A percentile compares a stretch with the other conserved stretches of the same genome.
phyloP scores from a whole-genome alignment of 2,329 filamentous ascomycete genomes.

The Monilinia vaccinii-corymbosi region DNA sequence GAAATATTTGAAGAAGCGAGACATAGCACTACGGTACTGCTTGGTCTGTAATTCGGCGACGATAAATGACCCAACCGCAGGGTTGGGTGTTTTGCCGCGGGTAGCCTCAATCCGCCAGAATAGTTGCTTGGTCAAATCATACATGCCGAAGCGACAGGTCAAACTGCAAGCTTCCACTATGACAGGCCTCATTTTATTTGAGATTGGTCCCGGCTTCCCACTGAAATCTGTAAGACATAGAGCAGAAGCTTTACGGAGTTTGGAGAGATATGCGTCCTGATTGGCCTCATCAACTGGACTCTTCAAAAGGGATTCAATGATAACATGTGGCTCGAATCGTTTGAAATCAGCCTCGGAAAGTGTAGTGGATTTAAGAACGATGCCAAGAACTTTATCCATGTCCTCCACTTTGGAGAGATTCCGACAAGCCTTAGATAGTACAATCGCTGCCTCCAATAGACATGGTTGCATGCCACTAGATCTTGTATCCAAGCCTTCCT shows the following conservation, averaged over 20 bases:
- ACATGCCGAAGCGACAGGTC: conserved; percentile 16
- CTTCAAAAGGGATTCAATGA: conserved; percentile 16
- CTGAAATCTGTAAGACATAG: conserved; percentile 24
- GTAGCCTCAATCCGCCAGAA: conserved; percentile 17
- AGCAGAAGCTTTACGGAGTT: conserved; percentile 17
- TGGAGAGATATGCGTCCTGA: background rate
- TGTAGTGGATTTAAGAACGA: conserved; percentile 13
- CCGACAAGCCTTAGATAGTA: conserved; percentile 16
- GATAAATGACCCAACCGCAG: conserved; percentile 10
- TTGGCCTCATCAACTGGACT: background rate
- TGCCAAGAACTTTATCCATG: conserved; percentile 19
- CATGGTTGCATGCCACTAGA: conserved; percentile 8
- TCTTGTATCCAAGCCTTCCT: conserved; percentile 16
- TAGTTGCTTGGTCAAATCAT: conserved; percentile 17
- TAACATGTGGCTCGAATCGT: conserved; percentile 14
- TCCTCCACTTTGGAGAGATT: conserved; percentile 8
- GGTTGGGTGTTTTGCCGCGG: conserved; percentile 5
- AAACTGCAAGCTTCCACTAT: conserved; percentile 19
- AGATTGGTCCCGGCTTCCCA: conserved; percentile 14
- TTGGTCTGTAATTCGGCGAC: conserved; percentile 17
- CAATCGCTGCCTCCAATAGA: conserved; percentile 16
- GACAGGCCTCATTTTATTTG: conserved; percentile 11
- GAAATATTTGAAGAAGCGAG: conserved; percentile 2
- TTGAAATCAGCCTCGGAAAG: conserved; percentile 18
- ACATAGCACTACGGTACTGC: conserved; percentile 11